Conservation (phyloP, 2,329 filamentous ascomycete species). For the Epichloe coenophiala region DNA sequence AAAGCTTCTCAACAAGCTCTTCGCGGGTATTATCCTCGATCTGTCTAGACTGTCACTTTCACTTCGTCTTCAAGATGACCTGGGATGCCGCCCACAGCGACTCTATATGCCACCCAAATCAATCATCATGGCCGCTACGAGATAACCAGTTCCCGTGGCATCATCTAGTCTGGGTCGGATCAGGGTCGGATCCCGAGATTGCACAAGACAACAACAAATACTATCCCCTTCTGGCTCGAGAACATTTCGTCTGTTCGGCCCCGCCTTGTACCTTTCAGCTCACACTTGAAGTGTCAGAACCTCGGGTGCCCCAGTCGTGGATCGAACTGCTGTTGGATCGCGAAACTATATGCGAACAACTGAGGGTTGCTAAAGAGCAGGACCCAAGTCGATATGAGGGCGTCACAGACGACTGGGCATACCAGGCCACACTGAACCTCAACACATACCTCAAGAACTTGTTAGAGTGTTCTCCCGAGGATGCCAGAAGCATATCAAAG, state of each 20-base stretch:
- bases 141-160: conserved; percentile 26
- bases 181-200: conserved; percentile 15
- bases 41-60: conserved; percentile 27
- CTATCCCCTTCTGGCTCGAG: conserved; percentile 23
- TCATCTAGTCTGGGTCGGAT: conserved; percentile 23
- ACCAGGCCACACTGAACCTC: conserved; percentile 30
- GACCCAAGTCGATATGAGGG: conserved; percentile 36
- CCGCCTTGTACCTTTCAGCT: conserved; percentile 28
- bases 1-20: conserved; percentile 17
- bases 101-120: conserved; percentile 17
- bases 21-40: conserved; percentile 21
- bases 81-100: conserved; percentile 18
- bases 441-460: conserved; percentile 39
- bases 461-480: conserved; percentile 23
- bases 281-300: conserved; percentile 34
- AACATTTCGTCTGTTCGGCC: conserved; percentile 29
- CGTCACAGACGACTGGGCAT: conserved; percentile 25
- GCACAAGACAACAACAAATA: conserved; percentile 18
- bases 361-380: conserved; percentile 24
- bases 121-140: conserved; percentile 21
- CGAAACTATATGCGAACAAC: conserved; percentile 26
- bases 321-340: conserved; percentile 31
- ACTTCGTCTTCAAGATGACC: conserved; percentile 26
- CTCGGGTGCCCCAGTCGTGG: conserved; percentile 31
- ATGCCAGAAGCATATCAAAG: conserved; percentile 34